Evolutionary conservation across 176 grass and related monocot species (phyloP).

Genomic region (Phoenix roebelenii): DNA sequence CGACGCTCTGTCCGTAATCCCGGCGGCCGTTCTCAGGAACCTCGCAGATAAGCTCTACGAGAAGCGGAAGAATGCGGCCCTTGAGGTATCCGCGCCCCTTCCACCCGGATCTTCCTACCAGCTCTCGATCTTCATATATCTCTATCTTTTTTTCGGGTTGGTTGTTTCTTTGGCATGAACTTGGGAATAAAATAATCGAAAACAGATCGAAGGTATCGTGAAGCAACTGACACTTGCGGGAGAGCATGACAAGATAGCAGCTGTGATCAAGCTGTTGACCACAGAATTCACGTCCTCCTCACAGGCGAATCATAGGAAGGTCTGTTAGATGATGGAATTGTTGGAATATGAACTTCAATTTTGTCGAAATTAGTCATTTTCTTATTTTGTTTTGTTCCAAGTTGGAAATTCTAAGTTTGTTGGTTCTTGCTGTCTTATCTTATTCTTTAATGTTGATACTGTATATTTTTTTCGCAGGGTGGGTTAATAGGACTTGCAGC

Average conservation of each 20-base stretch:
- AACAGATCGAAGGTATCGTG: slow-evolving; percentile 85
- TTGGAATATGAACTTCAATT: too few relatives aligned
- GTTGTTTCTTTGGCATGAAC: background rate
- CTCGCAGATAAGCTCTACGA: slow-evolving; percentile 98
- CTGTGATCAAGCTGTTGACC: slow-evolving; percentile 55
- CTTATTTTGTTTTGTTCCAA: too few relatives aligned
- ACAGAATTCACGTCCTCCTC: slow-evolving; percentile 58
- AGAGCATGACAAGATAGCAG: slow-evolving; percentile 87
- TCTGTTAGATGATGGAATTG: slow-evolving; percentile 15
- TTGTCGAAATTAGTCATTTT: too few relatives aligned
- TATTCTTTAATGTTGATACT: too few relatives aligned
- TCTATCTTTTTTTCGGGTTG: background rate
- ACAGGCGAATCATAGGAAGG: slow-evolving; percentile 92
- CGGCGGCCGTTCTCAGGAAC: slow-evolving; percentile 77
- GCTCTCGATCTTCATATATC: too few relatives aligned
- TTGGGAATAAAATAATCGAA: background rate
- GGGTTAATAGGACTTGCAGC: slow-evolving; percentile 93
- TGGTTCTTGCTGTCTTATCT: too few relatives aligned
- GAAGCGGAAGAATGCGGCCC: slow-evolving; percentile 97
- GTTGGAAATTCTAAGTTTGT: too few relatives aligned
- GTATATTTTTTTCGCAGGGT: slow-evolving; percentile 44
- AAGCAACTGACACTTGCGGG: slow-evolving; percentile 61
- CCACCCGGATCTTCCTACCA: slow-evolving; percentile 3
- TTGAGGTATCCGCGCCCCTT: slow-evolving; percentile 58
- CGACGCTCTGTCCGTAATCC: slow-evolving; percentile 69